Conservation (phyloP, 805 yeast species). For the Saturnispora kantuleensis region DNA sequence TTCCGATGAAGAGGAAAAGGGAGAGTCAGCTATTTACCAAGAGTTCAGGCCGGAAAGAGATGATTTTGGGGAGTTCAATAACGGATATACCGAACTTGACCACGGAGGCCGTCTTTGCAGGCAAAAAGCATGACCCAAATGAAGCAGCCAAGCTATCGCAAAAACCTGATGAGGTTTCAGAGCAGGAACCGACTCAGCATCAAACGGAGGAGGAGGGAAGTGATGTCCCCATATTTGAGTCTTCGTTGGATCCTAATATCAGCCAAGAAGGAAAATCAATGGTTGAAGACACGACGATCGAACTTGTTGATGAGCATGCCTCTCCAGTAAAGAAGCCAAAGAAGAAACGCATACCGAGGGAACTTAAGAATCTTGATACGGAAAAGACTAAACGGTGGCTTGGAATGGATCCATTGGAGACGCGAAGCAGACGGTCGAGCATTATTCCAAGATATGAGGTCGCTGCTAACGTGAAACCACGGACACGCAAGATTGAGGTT, state of each 20-base stretch:
- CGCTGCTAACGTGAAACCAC: conserved; percentile 40
- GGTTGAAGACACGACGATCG: not conserved
- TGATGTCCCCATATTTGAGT: not conserved
- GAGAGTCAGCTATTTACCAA: conserved; percentile 1
- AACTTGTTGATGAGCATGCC: not conserved
- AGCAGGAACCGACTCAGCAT: too few relatives aligned
- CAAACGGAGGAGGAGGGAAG: too few relatives aligned
- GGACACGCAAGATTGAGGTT: conserved; percentile 1
- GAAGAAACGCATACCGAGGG: conserved; percentile 18
- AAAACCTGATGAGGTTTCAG: not conserved
- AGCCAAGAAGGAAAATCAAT: not conserved
- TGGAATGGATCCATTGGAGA: conserved; percentile 19
- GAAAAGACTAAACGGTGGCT: conserved; percentile 15
- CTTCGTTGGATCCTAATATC: too few relatives aligned
- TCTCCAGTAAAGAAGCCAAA: conserved; percentile 13
- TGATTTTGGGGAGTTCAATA: not conserved
- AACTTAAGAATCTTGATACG: conserved; percentile 31
- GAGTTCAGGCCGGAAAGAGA: conserved; percentile 11
- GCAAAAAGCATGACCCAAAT: conserved; percentile 1
- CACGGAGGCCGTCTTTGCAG: not conserved
- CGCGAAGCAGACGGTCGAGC: conserved; percentile 44
- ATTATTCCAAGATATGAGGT: conserved; percentile 56
- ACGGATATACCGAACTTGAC: conserved; percentile 4
- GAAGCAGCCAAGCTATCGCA: not conserved
- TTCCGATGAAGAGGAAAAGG: conserved; percentile 10